These are phyloP conservation scores for Pythium monospermum DNA, from an alignment of 352 stramenopile species.

Conservation along the genomic window DNA sequence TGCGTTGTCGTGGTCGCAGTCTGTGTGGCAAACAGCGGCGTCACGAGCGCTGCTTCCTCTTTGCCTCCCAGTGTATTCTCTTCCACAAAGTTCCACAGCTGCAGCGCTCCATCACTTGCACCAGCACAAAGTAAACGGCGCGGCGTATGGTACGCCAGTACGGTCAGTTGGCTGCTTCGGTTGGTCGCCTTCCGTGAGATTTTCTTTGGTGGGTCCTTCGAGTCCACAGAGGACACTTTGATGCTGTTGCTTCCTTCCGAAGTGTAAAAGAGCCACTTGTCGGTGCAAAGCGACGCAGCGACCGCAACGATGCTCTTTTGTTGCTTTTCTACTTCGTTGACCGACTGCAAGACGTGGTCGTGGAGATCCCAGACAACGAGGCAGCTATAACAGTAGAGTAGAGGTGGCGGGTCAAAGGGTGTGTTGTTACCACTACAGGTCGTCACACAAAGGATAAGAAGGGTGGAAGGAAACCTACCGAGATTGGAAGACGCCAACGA, in stretches of 20 bases:
- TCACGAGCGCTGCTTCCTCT: constrained; percentile 30
- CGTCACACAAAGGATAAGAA: background rate
- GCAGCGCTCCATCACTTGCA: constrained; percentile 56
- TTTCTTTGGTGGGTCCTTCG: constrained; percentile 50
- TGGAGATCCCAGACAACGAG: constrained; percentile 65
- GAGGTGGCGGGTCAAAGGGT: background rate
- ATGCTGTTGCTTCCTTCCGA: constrained; percentile 75
- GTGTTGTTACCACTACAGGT: background rate
- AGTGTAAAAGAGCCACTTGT: constrained; percentile 67
- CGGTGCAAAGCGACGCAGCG: constrained; percentile 45
- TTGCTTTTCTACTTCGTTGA: constrained; percentile 59
- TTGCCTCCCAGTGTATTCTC: constrained; percentile 30
- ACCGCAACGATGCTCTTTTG: constrained; percentile 54
- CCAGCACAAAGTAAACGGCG: constrained; percentile 50
- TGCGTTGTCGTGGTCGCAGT: constrained; percentile 27
- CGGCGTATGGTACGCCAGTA: constrained; percentile 50
- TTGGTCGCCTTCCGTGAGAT: constrained; percentile 65
- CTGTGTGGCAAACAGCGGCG: constrained; percentile 32
- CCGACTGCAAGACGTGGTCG: constrained; percentile 49
- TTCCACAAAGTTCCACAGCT: constrained; percentile 54
- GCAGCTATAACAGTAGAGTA: constrained; percentile 9
- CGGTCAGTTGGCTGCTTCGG: constrained; percentile 45
- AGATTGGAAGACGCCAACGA: constrained; percentile 55
- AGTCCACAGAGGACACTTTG: constrained; percentile 39
- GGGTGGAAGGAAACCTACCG: constrained; percentile 9